Evolutionary conservation across 2,329 filamentous ascomycete genomes (phyloP), one percentile per base, ranked within the genome.

Genomic region (Dryadomyces quercus-mongolicae): DNA sequence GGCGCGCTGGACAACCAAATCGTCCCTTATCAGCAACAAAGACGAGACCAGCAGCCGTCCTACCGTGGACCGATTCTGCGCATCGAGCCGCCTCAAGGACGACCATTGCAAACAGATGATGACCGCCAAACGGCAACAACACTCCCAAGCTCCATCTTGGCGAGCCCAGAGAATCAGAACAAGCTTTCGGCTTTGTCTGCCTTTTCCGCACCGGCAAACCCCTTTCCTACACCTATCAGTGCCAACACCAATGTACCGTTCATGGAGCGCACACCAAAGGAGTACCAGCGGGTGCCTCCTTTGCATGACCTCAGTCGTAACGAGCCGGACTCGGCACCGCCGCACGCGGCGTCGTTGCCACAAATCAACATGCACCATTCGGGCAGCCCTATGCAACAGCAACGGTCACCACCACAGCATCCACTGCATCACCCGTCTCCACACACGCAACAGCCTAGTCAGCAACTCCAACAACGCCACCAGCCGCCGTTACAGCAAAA

Each of bases 151-250:
- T 80, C 78, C 2, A 72, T 74, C n/a, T 71, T 76, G 25, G 65
- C 73, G 25, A 83, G 79, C 59, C 77, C 81, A 1, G 80, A 84
- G 57, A 78, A 76, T 31, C 55, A 55, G 13, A 55, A 53, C 62
- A 83, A 83, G 66, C 68, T 81, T n/a, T 80, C 80, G 3, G 74
- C 78, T 16, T 67, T 82, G 38, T 75, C 78, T 15, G 63, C 64
- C 8, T 78, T 74, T 62, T 72, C 74, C 15, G 63, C 66, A 34
- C 70, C 76, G 5, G 73, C 71, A 51, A 82, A 77, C 63, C 71
- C 76, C 22, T 82, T 81, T 56, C 78, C 79, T 31, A 85, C 81
- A 16, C 81, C 81, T 10, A 73, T 84, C 62, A 84, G 80, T 64
- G 81, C 81, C 46, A 66, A 70, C 9, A 62, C 66, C 18, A 55